phyloP scores from a whole-genome alignment of 2,329 filamentous ascomycete genomes.

The Ophiosphaerella herpotricha region DNA sequence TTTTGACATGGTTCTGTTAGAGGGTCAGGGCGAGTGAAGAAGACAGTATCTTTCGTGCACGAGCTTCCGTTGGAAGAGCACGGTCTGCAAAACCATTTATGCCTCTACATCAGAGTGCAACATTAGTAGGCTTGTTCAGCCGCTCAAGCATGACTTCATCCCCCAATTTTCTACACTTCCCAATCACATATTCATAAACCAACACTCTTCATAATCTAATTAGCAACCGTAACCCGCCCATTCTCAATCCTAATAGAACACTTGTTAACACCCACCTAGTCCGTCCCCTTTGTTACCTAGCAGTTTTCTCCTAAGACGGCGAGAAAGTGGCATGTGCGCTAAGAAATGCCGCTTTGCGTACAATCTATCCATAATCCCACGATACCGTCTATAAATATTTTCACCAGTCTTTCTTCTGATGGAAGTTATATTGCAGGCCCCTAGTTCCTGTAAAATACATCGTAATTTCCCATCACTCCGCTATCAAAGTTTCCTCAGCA shows the following conservation, averaged over 20 bases:
- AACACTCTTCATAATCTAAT: slow-evolving; percentile 61
- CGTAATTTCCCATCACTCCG: no score
- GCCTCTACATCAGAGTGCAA: slow-evolving; percentile 7
- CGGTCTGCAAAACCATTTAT: slow-evolving; percentile 61
- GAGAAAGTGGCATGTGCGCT: no score
- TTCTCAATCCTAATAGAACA: not conserved
- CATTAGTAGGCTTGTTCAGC: slow-evolving; percentile 49
- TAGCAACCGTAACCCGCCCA: slow-evolving; percentile 39
- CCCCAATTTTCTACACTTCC: slow-evolving; percentile 57
- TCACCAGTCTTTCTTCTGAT: no score
- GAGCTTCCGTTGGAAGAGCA: slow-evolving; percentile 65
- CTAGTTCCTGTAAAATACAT: no score
- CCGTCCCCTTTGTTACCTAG: no score
- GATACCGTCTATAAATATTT: no score
- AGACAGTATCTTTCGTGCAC: slow-evolving; percentile 56
- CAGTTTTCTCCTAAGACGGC: no score
- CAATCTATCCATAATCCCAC: no score
- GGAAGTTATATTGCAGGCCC: no score
- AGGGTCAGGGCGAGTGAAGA: slow-evolving; percentile 59
- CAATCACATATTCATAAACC: slow-evolving; percentile 50
- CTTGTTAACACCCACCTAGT: not conserved
- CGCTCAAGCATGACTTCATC: slow-evolving; percentile 29
- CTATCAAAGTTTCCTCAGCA: no score
- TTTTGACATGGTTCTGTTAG: slow-evolving; percentile 49
- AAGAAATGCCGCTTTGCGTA: no score